Conservation (phyloP, 23 red algal species). For the Gracilaria caudata region DNA sequence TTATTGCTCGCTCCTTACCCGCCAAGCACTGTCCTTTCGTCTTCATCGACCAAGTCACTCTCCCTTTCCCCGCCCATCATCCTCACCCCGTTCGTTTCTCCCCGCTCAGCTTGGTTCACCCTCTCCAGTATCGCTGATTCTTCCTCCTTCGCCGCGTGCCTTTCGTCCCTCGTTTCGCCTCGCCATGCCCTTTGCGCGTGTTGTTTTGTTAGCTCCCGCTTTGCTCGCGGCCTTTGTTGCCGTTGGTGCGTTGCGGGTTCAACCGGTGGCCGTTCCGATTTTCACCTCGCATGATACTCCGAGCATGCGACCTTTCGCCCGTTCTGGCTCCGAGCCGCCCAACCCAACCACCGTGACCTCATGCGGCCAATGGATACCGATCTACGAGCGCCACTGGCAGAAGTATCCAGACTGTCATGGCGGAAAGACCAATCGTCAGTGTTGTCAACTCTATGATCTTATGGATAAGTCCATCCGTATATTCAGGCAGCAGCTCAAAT, state of each 20-base stretch:
- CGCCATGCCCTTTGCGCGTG: not conserved
- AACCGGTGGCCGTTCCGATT: not conserved
- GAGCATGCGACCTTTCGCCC: slow-evolving; percentile 5
- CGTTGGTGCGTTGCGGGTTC: not conserved
- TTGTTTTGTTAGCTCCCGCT: not conserved
- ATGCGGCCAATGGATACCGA: slow-evolving; percentile 34
- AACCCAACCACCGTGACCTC: slow-evolving; percentile 13
- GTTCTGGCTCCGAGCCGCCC: slow-evolving; percentile 10
- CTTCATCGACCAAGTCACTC: not conserved
- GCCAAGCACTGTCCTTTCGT: not conserved
- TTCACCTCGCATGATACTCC: slow-evolving; percentile 28
- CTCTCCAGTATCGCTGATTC: not conserved
- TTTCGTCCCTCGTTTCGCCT: not conserved
- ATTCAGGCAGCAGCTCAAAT: slow-evolving; percentile 32
- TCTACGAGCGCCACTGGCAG: slow-evolving; percentile 53
- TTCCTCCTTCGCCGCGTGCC: slow-evolving; percentile 1
- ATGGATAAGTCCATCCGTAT: slow-evolving; percentile 62
- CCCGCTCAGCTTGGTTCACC: not conserved
- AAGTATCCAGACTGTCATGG: slow-evolving; percentile 36
- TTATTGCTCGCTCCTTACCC: not conserved
- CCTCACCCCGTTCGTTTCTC: slow-evolving; percentile 2
- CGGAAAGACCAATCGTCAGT: slow-evolving; percentile 17
- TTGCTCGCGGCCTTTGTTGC: not conserved
- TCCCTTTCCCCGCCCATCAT: not conserved
- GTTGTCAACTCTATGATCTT: slow-evolving; percentile 55